phyloP scores from a whole-genome alignment of 2,329 filamentous ascomycete species.

The Aureobasidium sp. region DNA sequence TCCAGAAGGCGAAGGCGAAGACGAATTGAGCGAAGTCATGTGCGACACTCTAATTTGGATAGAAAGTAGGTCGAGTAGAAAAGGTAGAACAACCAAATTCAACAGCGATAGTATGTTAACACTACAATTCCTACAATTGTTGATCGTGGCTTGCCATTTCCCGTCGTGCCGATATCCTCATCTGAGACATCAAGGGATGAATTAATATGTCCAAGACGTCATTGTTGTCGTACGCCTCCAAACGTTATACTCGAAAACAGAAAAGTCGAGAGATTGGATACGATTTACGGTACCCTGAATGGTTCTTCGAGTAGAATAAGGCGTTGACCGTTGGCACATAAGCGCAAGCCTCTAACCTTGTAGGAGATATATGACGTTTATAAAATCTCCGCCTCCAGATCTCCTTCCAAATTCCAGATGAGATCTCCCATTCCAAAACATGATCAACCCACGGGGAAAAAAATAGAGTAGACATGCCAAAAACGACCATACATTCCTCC shows the following conservation, averaged over 20 bases:
- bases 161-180: neutral
- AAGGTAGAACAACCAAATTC: neutral
- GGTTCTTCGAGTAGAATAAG: neutral
- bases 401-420: neutral
- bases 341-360: neutral
- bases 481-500: neutral
- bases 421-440: neutral
- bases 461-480: neutral
- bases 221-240: neutral
- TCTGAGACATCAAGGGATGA: neutral
- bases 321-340: neutral
- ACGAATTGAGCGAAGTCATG: conserved; percentile 2
- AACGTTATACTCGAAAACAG: neutral
- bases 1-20: neutral
- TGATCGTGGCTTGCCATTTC: neutral
- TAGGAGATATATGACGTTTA: neutral
- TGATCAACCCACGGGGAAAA: neutral
- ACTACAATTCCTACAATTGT: neutral
- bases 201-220: neutral
- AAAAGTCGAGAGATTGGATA: neutral
- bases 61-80: neutral
- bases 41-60: neutral
- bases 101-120: neutral
- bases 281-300: neutral
- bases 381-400: neutral